Conservation (phyloP, 2,329 filamentous ascomycete genomes). For the Pseudogymnoascus sp. region DNA sequence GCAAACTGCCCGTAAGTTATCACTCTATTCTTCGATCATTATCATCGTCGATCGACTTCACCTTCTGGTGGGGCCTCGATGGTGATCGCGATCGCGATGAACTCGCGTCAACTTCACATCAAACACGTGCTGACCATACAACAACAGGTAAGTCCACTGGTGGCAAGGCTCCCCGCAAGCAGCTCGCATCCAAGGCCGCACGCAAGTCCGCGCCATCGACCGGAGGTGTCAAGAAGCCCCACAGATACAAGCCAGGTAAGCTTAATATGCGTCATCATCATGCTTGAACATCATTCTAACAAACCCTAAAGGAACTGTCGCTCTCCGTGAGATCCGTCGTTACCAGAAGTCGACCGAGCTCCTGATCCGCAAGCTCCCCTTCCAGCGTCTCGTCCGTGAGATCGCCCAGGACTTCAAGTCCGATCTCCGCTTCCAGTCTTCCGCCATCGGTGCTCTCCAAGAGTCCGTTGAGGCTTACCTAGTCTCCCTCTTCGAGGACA, state of each 20-base stretch:
- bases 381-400: constrained; percentile 95
- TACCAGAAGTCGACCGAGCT: constrained; percentile 98
- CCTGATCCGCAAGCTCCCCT: constrained; percentile 92
- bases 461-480: constrained; percentile 99
- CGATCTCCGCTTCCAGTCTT: constrained; percentile 94
- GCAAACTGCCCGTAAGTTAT: constrained; percentile 49
- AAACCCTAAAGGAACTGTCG: constrained; percentile 61
- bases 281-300: constrained; percentile 21
- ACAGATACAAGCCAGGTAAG: constrained; percentile 75
- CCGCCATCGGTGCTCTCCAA: constrained; percentile 92
- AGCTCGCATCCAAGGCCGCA: constrained; percentile 95
- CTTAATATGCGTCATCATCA: constrained; percentile 11
- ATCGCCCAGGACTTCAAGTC: constrained; percentile 95
- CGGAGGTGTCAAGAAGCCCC: constrained; percentile 94
- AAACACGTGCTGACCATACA: constrained; percentile 21
- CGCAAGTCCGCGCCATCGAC: constrained; percentile 97
- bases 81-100: constrained; percentile 24
- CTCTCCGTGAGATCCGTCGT: constrained; percentile 95
- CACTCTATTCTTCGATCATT: constrained; percentile 12
- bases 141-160: constrained; percentile 62
- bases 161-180: constrained; percentile 81
- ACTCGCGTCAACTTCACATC: constrained; percentile 14
- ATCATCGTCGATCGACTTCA: neutral
- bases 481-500: constrained; percentile 96
- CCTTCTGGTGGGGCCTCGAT: constrained; percentile 21